Percentiles rank a stretch among this genome's conserved stretches.
These are phyloP conservation scores for Colletotrichum eleusines DNA, from an alignment of 2,329 filamentous ascomycete genomes.

Conservation along the genomic window DNA sequence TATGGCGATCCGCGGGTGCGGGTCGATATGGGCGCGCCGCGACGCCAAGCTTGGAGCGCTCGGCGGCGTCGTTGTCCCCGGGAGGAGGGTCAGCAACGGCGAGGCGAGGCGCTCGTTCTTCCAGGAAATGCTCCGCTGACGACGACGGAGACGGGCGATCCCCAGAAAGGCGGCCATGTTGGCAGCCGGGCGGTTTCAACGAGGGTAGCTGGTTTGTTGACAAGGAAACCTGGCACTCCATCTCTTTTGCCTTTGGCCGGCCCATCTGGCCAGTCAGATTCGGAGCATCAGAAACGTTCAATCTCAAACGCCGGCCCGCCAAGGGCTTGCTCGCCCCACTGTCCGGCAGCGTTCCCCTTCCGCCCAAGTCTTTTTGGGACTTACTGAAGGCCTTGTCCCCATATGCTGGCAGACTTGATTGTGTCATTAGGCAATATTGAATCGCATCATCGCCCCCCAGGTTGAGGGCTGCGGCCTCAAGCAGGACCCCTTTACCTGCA, in stretches of 20 bases:
- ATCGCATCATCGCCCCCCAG: not conserved
- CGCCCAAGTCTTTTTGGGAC: not conserved
- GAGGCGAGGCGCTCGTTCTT: constrained; percentile 14
- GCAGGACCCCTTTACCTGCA: not conserved
- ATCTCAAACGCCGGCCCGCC: constrained; percentile 40
- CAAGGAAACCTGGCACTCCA: constrained; percentile 19
- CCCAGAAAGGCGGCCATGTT: constrained; percentile 14
- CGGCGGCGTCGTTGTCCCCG: not conserved
- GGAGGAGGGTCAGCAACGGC: not conserved
- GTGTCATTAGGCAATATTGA: not conserved
- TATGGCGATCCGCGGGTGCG: constrained; percentile 37
- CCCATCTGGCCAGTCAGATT: constrained; percentile 34
- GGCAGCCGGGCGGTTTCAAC: constrained; percentile 19
- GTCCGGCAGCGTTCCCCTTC: constrained; percentile 12
- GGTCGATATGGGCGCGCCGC: constrained; percentile 32
- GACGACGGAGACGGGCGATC: not conserved
- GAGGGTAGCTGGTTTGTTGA: constrained; percentile 15
- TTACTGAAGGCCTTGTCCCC: not conserved
- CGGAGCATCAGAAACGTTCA: constrained; percentile 40
- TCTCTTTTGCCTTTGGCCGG: constrained; percentile 6
- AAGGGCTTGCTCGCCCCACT: constrained; percentile 24
- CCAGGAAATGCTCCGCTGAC: constrained; percentile 14
- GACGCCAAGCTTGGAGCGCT: constrained; percentile 13
- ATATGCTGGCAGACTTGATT: not conserved
- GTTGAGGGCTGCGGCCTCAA: constrained; percentile 18